Evolutionary conservation across 148 eudicot species (phyloP).

Genomic region (Cornus kousa): DNA sequence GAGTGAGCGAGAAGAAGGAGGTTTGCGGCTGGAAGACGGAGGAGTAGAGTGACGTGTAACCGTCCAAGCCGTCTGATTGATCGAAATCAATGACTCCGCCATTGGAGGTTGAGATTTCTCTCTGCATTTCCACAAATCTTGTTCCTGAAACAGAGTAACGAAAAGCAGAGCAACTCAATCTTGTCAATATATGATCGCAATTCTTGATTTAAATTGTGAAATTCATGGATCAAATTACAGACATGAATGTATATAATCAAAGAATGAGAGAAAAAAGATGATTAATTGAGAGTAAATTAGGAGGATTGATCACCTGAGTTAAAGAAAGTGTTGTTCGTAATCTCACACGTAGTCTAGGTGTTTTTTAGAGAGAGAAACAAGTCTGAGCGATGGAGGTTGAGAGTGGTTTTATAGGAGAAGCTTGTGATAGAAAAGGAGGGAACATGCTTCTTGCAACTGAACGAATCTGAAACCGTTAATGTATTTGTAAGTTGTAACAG

Average conservation of each 20-base stretch:
- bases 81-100: neutral
- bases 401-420: neutral
- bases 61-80: conserved; percentile 10
- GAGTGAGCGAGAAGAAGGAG: conserved; percentile 7
- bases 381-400: neutral
- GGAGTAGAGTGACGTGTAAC: conserved; percentile 15
- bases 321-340: neutral
- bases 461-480: neutral
- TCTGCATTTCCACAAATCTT: conserved; percentile 3
- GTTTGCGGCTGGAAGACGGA: conserved; percentile 17
- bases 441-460: neutral
- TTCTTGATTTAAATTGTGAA: neutral
- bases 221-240: neutral
- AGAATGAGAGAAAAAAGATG: neutral
- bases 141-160: neutral
- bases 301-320: neutral
- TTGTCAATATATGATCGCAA: neutral
- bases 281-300: neutral
- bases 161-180: neutral
- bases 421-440: neutral
- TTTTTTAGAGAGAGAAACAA: neutral
- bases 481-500: neutral
- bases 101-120: conserved; percentile 3
- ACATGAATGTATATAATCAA: neutral
- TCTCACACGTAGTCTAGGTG: neutral